A percentile compares a stretch with the other conserved stretches of the same genome.
Evolutionary conservation across 73 alveolate species (phyloP).

Genomic region (Paramecium bursaria): DNA sequence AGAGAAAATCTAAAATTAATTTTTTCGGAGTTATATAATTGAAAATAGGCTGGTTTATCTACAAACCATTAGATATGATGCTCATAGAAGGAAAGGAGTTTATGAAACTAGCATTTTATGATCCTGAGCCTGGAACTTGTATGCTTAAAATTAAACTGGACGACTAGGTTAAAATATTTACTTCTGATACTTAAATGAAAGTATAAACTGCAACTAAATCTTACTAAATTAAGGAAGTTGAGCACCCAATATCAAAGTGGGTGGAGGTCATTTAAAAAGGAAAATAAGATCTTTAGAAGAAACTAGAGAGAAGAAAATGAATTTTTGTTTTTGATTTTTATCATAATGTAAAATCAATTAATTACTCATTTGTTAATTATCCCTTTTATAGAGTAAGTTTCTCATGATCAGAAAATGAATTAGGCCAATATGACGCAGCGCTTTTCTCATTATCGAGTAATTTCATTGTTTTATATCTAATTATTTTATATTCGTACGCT

Average conservation of each 20-base stretch:
- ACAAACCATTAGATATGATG: constrained; percentile 63
- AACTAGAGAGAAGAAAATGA: too few relatives aligned
- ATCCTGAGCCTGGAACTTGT: constrained; percentile 56
- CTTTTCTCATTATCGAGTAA: constrained; percentile 40
- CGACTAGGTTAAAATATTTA: constrained; percentile 8
- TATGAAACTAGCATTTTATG: constrained; percentile 64
- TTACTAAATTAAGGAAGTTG: constrained; percentile 33
- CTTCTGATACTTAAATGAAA: constrained; percentile 41
- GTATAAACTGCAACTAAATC: background rate
- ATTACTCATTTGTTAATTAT: background rate
- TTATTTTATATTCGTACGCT: constrained; percentile 16
- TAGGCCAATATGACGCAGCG: constrained; percentile 70
- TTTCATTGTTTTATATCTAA: constrained; percentile 64
- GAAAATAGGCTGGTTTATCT: constrained; percentile 67
- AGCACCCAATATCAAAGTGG: constrained; percentile 49
- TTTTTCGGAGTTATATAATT: constrained; percentile 51
- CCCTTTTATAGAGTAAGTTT: constrained; percentile 38
- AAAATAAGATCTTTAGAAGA: background rate
- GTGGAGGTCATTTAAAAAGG: constrained; percentile 37
- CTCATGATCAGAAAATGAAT: constrained; percentile 44
- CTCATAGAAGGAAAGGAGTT: constrained; percentile 53
- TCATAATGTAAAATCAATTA: constrained; percentile 49
- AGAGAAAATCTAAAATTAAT: constrained; percentile 25
- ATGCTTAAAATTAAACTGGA: background rate
- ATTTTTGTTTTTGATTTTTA: too few relatives aligned